Evolutionary conservation across 2,329 filamentous ascomycete genomes (phyloP).

Genomic region (Raffaelea ambrosiae): DNA sequence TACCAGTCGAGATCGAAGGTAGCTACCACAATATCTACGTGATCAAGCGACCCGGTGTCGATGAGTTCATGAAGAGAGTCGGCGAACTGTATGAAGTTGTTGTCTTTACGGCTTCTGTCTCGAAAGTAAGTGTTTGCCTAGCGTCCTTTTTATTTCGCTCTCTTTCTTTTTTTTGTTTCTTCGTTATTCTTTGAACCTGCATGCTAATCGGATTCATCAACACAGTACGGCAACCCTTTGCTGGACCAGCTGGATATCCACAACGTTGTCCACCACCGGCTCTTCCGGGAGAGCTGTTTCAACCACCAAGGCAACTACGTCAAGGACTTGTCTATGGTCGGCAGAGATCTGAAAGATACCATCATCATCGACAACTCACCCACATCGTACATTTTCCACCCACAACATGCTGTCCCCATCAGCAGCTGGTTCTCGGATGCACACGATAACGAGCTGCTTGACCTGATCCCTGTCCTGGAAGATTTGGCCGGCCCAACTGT

Average conservation of each 20-base stretch:
- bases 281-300: conserved; percentile 98
- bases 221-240: conserved; percentile 81
- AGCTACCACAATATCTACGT: conserved; percentile 99
- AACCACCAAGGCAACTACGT: conserved; percentile 99
- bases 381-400: conserved; percentile 98
- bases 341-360: conserved; percentile 89
- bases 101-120: conserved; percentile 96
- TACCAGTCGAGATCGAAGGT: conserved; percentile 96
- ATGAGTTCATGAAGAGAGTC: conserved; percentile 97
- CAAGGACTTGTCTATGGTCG: conserved; percentile 96
- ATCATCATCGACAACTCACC: conserved; percentile 99
- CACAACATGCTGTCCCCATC: conserved; percentile 96
- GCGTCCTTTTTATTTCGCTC: no score
- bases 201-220: conserved; percentile 26
- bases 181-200: background rate
- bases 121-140: conserved; percentile 59
- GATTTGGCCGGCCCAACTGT: conserved; percentile 85
- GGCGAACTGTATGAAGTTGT: conserved; percentile 98
- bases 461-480: conserved; percentile 96
- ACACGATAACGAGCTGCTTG: conserved; percentile 96
- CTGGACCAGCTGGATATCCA: conserved; percentile 97
- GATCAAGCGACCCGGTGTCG: conserved; percentile 97
- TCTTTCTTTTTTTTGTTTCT: background rate
- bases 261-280: conserved; percentile 86
- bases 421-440: conserved; percentile 99